Percentiles rank a stretch among this genome's conserved stretches.
These are phyloP conservation scores for Xylaria bambusicola DNA, from an alignment of 495 filamentous ascomycete genomes.

Conservation along the genomic window DNA sequence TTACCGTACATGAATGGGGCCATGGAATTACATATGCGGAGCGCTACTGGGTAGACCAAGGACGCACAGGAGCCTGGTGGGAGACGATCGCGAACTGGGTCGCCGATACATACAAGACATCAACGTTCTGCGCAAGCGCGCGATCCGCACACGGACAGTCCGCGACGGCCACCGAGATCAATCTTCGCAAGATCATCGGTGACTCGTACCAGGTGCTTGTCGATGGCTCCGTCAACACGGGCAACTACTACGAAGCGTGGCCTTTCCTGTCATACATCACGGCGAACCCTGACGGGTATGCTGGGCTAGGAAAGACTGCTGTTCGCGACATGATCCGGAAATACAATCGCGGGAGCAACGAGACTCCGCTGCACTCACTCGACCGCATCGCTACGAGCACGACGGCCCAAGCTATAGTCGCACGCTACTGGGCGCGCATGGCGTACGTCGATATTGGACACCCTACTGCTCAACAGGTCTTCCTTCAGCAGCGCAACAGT, in stretches of 20 bases:
- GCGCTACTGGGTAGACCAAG: slow-evolving; percentile 40
- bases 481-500: slow-evolving; percentile 29
- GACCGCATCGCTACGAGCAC: slow-evolving; percentile 34
- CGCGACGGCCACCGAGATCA: slow-evolving; percentile 32
- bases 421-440: slow-evolving; percentile 50
- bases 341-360: slow-evolving; percentile 46
- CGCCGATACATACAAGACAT: slow-evolving; percentile 41
- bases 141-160: slow-evolving; percentile 26
- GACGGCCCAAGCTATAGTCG: slow-evolving; percentile 43
- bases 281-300: slow-evolving; percentile 45
- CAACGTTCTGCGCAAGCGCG: slow-evolving; percentile 29
- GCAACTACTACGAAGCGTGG: slow-evolving; percentile 37
- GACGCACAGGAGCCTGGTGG: slow-evolving; percentile 43
- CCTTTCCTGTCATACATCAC: slow-evolving; percentile 46
- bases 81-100: slow-evolving; percentile 43
- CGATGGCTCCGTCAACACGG: slow-evolving; percentile 30
- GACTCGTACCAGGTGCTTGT: slow-evolving; percentile 43
- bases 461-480: slow-evolving; percentile 37
- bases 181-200: slow-evolving; percentile 38
- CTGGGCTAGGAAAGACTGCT: slow-evolving; percentile 38
- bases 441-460: slow-evolving; percentile 49
- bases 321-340: slow-evolving; percentile 43
- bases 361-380: slow-evolving; percentile 46
- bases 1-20: slow-evolving; percentile 43
- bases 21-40: slow-evolving; percentile 39